phyloP scores from a whole-genome alignment of 2,329 filamentous ascomycete genomes.

The Penicillium sp. region DNA sequence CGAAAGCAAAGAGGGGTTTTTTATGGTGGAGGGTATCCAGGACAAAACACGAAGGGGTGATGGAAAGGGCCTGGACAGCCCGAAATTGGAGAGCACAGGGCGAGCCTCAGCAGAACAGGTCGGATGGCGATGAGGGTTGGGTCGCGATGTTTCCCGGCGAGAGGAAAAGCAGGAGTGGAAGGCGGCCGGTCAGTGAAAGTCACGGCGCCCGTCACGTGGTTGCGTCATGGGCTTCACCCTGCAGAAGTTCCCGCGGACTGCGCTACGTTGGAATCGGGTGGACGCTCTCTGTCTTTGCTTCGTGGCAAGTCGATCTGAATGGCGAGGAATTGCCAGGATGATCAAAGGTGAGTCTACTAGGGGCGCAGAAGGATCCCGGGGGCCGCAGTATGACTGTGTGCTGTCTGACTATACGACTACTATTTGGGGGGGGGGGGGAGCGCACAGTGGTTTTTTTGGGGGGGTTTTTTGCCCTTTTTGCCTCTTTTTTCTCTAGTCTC shows the following conservation, averaged over 20 bases:
- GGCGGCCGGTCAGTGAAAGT: slow-evolving; percentile 23
- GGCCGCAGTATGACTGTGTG: too few relatives aligned
- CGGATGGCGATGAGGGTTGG: slow-evolving; percentile 3
- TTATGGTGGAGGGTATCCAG: too few relatives aligned
- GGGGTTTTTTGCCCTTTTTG: slow-evolving; percentile 7
- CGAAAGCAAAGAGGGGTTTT: slow-evolving; percentile 24
- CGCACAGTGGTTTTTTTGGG: slow-evolving; percentile 12
- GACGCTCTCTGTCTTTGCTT: too few relatives aligned
- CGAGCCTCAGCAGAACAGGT: slow-evolving; percentile 1
- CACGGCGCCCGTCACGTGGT: slow-evolving; percentile 35
- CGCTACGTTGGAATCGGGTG: too few relatives aligned
- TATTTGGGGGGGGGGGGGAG: too few relatives aligned
- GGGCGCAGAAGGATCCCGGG: too few relatives aligned
- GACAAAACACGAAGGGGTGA: slow-evolving; percentile 3
- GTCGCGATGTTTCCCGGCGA: slow-evolving; percentile 24
- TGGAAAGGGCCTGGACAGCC: not conserved
- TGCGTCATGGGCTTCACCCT: slow-evolving; percentile 34
- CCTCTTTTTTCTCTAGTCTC: slow-evolving; percentile 15
- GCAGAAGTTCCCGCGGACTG: slow-evolving; percentile 20
- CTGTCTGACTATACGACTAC: too few relatives aligned
- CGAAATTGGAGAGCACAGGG: not conserved
- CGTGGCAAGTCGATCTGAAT: too few relatives aligned
- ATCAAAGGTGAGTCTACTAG: too few relatives aligned
- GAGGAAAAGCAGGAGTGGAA: slow-evolving; percentile 28
- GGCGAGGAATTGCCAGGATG: too few relatives aligned